These are phyloP conservation scores for Priceomyces carsonii DNA, from an alignment of 805 yeast species.

Conservation along the genomic window DNA sequence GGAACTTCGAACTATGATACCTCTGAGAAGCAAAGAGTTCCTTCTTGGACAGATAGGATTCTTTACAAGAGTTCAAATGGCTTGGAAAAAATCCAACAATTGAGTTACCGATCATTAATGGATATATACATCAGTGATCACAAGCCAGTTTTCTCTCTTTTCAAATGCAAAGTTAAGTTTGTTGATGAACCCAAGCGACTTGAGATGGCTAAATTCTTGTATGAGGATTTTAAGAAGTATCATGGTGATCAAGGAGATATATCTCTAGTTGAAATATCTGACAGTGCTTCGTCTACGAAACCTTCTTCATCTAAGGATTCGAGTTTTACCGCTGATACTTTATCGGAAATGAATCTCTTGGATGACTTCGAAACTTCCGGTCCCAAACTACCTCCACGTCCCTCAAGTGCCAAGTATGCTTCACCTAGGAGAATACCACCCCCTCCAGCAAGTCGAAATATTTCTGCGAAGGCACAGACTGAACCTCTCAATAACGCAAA, in stretches of 20 bases:
- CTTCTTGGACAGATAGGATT: constrained; percentile 97
- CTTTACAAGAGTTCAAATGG: constrained; percentile 54
- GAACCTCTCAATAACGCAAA: constrained; percentile 14
- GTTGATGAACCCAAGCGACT: constrained; percentile 49
- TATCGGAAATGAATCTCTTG: constrained; percentile 37
- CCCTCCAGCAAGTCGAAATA: constrained; percentile 19
- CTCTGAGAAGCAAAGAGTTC: constrained; percentile 87
- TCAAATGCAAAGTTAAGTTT: constrained; percentile 62
- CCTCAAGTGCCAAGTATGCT: constrained; percentile 8
- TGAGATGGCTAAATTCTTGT: constrained; percentile 26
- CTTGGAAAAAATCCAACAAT: constrained; percentile 46
- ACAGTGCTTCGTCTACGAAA: constrained; percentile 9
- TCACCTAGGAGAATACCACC: constrained; percentile 32
- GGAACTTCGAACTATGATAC: constrained; percentile 83
- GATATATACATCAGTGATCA: constrained; percentile 76
- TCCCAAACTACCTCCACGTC: constrained; percentile 24
- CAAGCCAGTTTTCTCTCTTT: constrained; percentile 87
- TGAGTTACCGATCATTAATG: constrained; percentile 68
- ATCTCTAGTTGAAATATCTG: constrained; percentile 9
- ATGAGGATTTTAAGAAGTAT: constrained; percentile 29
- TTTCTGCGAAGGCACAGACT: constrained; percentile 19
- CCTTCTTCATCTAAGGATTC: constrained; percentile 11
- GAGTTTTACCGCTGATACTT: constrained; percentile 26
- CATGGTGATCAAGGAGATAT: constrained; percentile 21
- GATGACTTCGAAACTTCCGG: constrained; percentile 25